Evolutionary conservation across 345 rosid species (phyloP), one percentile per base, ranked within the genome.

Genomic region (Kandelia obovata): DNA sequence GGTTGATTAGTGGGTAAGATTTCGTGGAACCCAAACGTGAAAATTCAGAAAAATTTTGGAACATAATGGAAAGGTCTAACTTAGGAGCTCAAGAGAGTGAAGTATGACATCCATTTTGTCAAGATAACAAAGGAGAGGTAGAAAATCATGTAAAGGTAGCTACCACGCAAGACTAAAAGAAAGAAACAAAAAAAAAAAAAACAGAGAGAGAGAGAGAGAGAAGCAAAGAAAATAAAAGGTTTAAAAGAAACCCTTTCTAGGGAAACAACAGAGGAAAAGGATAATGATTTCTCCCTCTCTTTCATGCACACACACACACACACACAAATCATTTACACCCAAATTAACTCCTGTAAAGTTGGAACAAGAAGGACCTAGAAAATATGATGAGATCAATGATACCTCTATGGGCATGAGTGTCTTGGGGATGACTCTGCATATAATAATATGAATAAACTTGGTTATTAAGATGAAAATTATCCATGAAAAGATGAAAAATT

Each of bases 41-140:
- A 71, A 59, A 30, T 20, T 47, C 49, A 34, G 19, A 63, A 73
- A 68, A 72, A 62, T 76, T 68, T 46, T 5, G 15, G 46, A 65
- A 73, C 74, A 71, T 57, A 9, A 25, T 9, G 59, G 59, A 26
- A 55, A 55, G 59, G 30, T 55, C 59, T 13, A 55, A 23, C 16
- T 55, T 25, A 25, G 17, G 23, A 55, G 59, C 49, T 63, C 69
- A 58, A 66, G 70, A 78, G 30, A 81, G 83, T 75, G 84, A 74
- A 74, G 62, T 70, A 49, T 63, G 65, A 69, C 71, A 74, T 60
- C 73, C 63, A 51, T 39, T 15, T 59, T 74, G 72, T 71, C 39
- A 77, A 82, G 89, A 86, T 83, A 79, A 81, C 81, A 81, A 75
- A 78, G 80, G 62, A 65, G 86, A 82, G 88, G 89, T 75, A 79